phyloP scores from a whole-genome alignment of 75 land plant genomes.

The Selaginella tamariscina region DNA sequence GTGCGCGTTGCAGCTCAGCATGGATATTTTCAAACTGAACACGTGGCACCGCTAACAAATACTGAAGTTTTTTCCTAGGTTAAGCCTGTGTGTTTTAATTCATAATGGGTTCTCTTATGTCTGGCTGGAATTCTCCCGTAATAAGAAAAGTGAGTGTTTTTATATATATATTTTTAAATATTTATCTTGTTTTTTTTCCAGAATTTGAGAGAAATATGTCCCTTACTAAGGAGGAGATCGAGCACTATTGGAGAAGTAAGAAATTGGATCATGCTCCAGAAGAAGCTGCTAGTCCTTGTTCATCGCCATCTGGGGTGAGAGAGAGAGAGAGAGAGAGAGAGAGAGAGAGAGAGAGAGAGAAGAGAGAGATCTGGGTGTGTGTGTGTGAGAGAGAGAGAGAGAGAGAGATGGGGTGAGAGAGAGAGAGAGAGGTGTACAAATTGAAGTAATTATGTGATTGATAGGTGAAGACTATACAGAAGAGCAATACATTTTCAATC shows the following conservation, averaged over 20 bases:
- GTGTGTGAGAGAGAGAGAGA: too few relatives aligned
- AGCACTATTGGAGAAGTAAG: not conserved
- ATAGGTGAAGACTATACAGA: not conserved
- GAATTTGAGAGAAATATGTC: not conserved
- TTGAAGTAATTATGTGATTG: not conserved
- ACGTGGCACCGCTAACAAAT: not conserved
- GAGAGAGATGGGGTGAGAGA: too few relatives aligned
- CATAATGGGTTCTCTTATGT: not conserved
- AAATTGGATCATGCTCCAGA: not conserved
- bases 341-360: too few relatives aligned
- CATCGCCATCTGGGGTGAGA: too few relatives aligned
- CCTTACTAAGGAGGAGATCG: not conserved
- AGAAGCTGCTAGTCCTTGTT: not conserved
- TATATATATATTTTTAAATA: not conserved
- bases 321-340: too few relatives aligned
- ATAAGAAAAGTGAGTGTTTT: not conserved
- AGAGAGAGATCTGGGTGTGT: too few relatives aligned
- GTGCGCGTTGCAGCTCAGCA: too few relatives aligned
- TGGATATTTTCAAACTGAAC: not conserved
- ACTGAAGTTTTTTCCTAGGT: not conserved
- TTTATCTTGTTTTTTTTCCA: not conserved
- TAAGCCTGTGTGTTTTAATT: not conserved
- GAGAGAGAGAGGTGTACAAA: too few relatives aligned
- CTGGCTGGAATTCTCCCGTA: not conserved
- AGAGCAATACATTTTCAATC: not conserved